Evolutionary conservation across 2,329 filamentous ascomycete genomes (phyloP), one percentile per base, ranked within the genome.

Genomic region (Fusarium veterinarium): DNA sequence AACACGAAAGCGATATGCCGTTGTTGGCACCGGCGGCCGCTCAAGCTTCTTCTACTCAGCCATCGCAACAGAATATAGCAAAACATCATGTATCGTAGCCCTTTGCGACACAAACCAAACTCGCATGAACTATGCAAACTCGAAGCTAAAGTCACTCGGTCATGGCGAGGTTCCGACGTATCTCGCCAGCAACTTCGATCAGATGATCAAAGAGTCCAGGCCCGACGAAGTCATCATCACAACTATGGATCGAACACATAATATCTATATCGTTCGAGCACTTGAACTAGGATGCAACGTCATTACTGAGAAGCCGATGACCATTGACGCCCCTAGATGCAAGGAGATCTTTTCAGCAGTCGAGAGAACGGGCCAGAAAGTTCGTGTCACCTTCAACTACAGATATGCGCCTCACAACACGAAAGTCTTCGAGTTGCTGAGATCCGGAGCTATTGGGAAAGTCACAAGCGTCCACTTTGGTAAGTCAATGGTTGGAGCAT

Each of bases 221-320:
- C 89, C 89, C 0, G 88, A 91, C 77, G 88, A 89, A 75, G 84
- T 91, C 20, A 90, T 91, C 70, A 84, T 91, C 20, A 91, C 89
- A 2, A 91, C 89, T 0, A 89, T 91, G 74, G 89, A 91, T 79
- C 85, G 89, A 31, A 89, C 88, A 8, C 89, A 91, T 78, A 83
- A 90, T 74, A 84, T 81, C 33, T 91, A 91, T 80, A 90, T 90
- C 53, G 83, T 90, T 9, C 84, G 86, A 6, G 88, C 89, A 0
- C 81, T 91, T 53, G 88, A 90, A 69, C 80, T 90, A 2, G 89
- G 89, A 20, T 89, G 88, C 74, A 85, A 87, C 67, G 89, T 90
- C 1, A 83, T 91, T n/a, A 91, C 87, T 0, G 89, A 91, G 75
- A 91, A 91, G 78, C 89, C 89, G 8, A 91, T 91, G 89, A 91